These are phyloP conservation scores for Fusarium mexicanum DNA, from an alignment of 2,329 filamentous ascomycete genomes.

Conservation along the genomic window DNA sequence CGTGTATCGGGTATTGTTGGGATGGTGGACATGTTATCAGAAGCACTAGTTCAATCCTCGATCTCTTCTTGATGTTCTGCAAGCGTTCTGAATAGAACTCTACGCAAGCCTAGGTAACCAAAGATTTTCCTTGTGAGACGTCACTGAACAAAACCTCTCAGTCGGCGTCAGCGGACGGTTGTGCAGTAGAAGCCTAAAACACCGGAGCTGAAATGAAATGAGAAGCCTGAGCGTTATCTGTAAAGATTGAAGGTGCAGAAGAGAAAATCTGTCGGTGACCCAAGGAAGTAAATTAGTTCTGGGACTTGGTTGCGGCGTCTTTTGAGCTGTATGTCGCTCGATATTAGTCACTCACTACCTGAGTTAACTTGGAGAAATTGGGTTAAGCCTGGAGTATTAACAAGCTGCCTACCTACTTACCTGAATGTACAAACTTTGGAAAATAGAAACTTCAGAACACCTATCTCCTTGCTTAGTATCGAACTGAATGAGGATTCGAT, in stretches of 20 bases:
- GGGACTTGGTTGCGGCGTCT: conserved; percentile 4
- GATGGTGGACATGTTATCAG: conserved; percentile 33
- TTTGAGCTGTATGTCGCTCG: conserved; percentile 10
- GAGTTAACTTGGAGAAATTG: conserved; percentile 13
- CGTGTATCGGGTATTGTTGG: conserved; percentile 63
- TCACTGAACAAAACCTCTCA: conserved; percentile 19
- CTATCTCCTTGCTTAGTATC: not conserved
- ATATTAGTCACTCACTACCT: conserved; percentile 18
- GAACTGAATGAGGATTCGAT: not conserved
- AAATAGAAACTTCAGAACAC: not conserved
- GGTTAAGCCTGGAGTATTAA: not conserved
- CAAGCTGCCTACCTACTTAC: not conserved
- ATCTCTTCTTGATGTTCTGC: not conserved
- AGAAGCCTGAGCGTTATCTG: not conserved
- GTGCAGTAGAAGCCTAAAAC: not conserved
- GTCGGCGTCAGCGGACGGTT: conserved; percentile 6
- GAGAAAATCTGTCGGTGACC: not conserved
- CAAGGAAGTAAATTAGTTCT: not conserved
- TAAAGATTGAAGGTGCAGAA: not conserved
- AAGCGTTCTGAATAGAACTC: not conserved
- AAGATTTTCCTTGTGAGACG: conserved; percentile 5
- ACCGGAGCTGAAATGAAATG: not conserved
- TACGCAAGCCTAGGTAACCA: not conserved
- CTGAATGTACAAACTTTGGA: not conserved
- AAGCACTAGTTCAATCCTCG: not conserved